Evolutionary conservation across 257 asterid species (phyloP).

Genomic region (Solanum piurae): DNA sequence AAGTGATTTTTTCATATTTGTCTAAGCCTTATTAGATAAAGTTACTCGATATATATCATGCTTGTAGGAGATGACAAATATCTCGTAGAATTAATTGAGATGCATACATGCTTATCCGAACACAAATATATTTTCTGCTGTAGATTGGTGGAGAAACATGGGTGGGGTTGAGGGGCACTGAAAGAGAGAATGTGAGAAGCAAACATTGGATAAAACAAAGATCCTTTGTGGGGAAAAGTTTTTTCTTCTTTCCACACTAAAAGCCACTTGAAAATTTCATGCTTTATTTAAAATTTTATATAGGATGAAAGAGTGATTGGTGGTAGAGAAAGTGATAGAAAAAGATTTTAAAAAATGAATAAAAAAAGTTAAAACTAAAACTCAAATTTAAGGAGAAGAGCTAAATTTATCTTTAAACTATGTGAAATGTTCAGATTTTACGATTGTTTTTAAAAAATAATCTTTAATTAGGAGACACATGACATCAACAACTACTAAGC

Average conservation of each 20-base stretch:
- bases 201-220: slow-evolving; percentile 2
- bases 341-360: not conserved
- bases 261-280: slow-evolving; percentile 19
- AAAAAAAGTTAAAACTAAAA: no score
- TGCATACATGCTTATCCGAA: no score
- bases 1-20: not conserved
- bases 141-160: not conserved
- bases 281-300: not conserved
- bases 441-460: not conserved
- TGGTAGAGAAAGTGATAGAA: not conserved
- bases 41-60: not conserved
- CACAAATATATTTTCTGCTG: no score
- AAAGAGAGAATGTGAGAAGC: not conserved
- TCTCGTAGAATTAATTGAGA: not conserved
- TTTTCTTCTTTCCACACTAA: slow-evolving; percentile 12
- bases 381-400: not conserved
- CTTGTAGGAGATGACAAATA: not conserved
- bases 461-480: not conserved
- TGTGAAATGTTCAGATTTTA: not conserved
- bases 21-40: not conserved
- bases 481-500: not conserved
- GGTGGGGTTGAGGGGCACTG: not conserved
- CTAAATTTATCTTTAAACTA: not conserved
- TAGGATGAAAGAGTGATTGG: not conserved
- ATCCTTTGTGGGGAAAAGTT: no score